Evolutionary conservation across 2,329 filamentous ascomycete species (phyloP).

Genomic region (Verticillium alfalfae): DNA sequence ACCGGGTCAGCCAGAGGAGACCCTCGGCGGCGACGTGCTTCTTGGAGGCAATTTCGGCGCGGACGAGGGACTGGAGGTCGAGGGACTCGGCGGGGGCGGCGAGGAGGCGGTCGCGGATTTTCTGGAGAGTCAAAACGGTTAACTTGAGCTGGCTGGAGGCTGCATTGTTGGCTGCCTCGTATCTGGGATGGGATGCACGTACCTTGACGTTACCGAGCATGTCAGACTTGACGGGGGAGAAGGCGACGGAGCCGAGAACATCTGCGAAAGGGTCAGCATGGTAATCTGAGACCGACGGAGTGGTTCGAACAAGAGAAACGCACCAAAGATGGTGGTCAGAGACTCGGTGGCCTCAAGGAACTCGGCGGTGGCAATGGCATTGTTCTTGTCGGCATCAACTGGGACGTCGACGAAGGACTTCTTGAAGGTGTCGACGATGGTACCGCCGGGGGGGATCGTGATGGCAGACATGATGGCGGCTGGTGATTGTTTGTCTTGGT

Average conservation of each 20-base stretch:
- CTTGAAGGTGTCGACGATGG: constrained; percentile 82
- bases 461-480: constrained; percentile 43
- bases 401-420: constrained; percentile 80
- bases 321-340: constrained; percentile 81
- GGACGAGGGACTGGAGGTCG: constrained; percentile 77
- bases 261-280: constrained; percentile 31
- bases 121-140: constrained; percentile 45
- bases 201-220: constrained; percentile 91
- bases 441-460: constrained; percentile 58
- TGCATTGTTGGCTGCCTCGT: background rate
- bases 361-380: constrained; percentile 74
- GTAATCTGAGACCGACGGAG: background rate
- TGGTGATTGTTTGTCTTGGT: constrained; percentile 3
- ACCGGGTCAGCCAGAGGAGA: constrained; percentile 86
- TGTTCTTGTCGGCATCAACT: constrained; percentile 65
- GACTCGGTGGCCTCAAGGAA: constrained; percentile 91
- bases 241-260: constrained; percentile 65
- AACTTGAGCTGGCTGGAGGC: background rate
- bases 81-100: constrained; percentile 73
- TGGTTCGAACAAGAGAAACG: background rate
- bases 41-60: constrained; percentile 84
- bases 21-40: constrained; percentile 87
- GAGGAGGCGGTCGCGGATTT: constrained; percentile 79
- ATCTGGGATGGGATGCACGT: constrained; percentile 12
- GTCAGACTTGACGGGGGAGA: constrained; percentile 86